Evolutionary conservation across 202 grass and related monocot species (phyloP).

Genomic region (Schoenoplectus triqueter): DNA sequence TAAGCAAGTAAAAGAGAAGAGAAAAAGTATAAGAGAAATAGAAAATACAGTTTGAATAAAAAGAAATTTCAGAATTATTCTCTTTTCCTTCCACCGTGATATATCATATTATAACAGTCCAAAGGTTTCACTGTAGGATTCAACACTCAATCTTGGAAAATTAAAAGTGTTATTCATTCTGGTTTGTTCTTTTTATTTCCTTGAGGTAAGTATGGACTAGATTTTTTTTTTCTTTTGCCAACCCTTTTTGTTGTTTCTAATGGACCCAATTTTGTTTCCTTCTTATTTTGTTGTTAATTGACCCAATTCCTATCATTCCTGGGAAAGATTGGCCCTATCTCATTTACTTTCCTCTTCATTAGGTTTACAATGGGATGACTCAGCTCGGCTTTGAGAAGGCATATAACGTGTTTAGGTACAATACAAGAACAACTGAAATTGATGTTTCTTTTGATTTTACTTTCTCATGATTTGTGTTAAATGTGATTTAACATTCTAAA

Average conservation of each 20-base stretch:
- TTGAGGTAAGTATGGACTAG: neutral
- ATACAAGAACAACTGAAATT: conserved; percentile 7
- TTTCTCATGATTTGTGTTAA: conserved; percentile 1
- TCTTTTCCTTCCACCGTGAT: too few relatives aligned
- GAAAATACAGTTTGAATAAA: too few relatives aligned
- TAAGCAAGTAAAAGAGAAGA: too few relatives aligned
- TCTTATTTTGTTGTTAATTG: conserved; percentile 12
- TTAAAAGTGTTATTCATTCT: conserved; percentile 54
- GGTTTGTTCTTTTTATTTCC: conserved; percentile 9
- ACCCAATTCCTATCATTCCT: neutral
- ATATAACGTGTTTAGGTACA: conserved; percentile 70
- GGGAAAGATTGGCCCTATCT: neutral
- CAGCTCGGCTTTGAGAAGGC: conserved; percentile 79
- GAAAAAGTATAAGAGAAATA: too few relatives aligned
- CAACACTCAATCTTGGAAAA: conserved; percentile 76
- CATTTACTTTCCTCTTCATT: conserved; percentile 5
- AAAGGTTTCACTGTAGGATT: conserved; percentile 92
- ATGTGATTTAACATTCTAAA: conserved; percentile 25
- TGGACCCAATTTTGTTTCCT: neutral
- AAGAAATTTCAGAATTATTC: too few relatives aligned
- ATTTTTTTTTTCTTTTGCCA: conserved; percentile 4
- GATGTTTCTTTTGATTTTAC: conserved; percentile 23
- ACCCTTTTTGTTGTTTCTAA: neutral
- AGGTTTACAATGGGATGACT: conserved; percentile 93
- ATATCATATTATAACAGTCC: too few relatives aligned